Evolutionary conservation across 2,329 filamentous ascomycete genomes (phyloP), one percentile per base, ranked within the genome.

Genomic region (Pseudogymnoascus sp.): DNA sequence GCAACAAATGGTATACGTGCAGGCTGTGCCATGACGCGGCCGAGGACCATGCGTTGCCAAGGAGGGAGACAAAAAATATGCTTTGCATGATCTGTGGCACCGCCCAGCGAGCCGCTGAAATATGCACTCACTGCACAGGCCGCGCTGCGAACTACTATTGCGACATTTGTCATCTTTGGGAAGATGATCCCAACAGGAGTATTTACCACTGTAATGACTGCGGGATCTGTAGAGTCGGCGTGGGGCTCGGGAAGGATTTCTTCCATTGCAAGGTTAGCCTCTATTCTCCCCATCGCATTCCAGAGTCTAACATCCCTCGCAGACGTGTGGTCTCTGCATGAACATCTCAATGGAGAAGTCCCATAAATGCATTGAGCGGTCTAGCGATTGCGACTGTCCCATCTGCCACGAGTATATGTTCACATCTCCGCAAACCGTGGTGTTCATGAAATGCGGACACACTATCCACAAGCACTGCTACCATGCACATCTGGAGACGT

Each of bases 371-470:
- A 93, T 97, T 68, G 95, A 97, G 75, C 85, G 91, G 59, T 93
- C 92, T 7, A 96, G 91, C 33, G 93, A 99, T 73, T 96, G 92
- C 72, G 89, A 97, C 73, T 99, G 95, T 74, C 95, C 95, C 4
- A 96, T 99, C 63, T 99, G 95, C 75, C 89, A 93, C 67, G 93
- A 97, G 65, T 96, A 96, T 74, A 90, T 99, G 80, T 97, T 97
- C 74, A 96, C 90, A 1, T 96, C 93, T 7, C 89, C 90, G 2
- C 86, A 87, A 63, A 87, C 90, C 0, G 92, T 97, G 6, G 91
- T 96, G 21, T 96, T 96, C 72, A 95, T 99, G 89, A 85, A 86
- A 40, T 99, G 95, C 74, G 95, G 95, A 2, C 95, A 99, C 74
- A 96, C 93, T 72, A 96, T 99, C 73, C 95, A 99, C 76, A 87